A percentile compares a stretch with the other conserved stretches of the same genome.
Conservation (phyloP, 2,329 filamentous ascomycete species). For the Beauveria brongniartii region DNA sequence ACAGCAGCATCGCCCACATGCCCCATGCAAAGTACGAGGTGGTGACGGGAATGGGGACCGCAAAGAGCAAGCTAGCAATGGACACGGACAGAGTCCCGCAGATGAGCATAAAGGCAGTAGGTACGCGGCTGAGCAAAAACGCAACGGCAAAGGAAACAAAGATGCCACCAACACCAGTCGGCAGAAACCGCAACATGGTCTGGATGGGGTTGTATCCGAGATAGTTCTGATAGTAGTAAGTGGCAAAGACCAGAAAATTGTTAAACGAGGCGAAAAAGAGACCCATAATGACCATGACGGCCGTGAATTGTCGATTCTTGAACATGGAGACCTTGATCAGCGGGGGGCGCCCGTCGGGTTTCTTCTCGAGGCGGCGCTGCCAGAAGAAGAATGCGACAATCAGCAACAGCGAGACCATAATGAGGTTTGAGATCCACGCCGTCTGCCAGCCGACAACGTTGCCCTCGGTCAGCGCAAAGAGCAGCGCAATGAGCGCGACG, state of each 20-base stretch:
- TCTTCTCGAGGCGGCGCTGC: constrained; percentile 40
- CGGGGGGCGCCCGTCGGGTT: constrained; percentile 33
- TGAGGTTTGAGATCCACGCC: constrained; percentile 52
- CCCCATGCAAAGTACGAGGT: constrained; percentile 62
- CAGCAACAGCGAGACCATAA: constrained; percentile 49
- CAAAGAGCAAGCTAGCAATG: constrained; percentile 51
- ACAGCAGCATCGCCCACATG: constrained; percentile 57
- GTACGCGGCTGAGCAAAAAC: constrained; percentile 47
- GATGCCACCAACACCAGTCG: constrained; percentile 52
- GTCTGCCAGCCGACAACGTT: constrained; percentile 61
- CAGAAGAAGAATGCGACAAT: constrained; percentile 50
- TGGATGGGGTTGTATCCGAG: constrained; percentile 54
- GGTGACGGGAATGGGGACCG: constrained; percentile 50
- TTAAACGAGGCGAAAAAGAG: constrained; percentile 62
- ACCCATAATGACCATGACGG: constrained; percentile 56
- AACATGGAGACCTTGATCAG: constrained; percentile 63
- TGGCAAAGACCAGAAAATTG: constrained; percentile 58
- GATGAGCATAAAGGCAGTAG: constrained; percentile 48
- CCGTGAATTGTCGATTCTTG: constrained; percentile 48
- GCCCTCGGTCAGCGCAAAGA: constrained; percentile 61
- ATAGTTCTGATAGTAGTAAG: constrained; percentile 64
- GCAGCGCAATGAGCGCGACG: constrained; percentile 49
- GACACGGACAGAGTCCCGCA: constrained; percentile 49
- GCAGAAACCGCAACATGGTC: constrained; percentile 61
- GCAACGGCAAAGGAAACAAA: constrained; percentile 49